Evolutionary conservation across 1,139 yeast species (phyloP).

Genomic region (Yamadazyma taylorii): DNA sequence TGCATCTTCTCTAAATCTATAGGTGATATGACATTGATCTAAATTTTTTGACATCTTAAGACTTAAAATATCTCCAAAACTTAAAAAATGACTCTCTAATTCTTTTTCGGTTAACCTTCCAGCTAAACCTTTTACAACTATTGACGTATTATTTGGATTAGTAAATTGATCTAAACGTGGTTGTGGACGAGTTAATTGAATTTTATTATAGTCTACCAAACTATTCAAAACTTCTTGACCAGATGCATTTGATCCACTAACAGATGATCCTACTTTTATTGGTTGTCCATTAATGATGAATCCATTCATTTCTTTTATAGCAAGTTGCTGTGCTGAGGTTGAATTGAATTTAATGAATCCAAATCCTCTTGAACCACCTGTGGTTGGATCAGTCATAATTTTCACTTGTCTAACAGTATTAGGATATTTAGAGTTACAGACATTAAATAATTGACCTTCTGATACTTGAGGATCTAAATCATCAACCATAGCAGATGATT

Average conservation of each 20-base stretch:
- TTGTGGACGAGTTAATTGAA: slow-evolving; percentile 30
- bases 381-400: slow-evolving; percentile 78
- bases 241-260: slow-evolving; percentile 15
- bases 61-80: slow-evolving; percentile 38
- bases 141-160: slow-evolving; percentile 37
- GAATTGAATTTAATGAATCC: slow-evolving; percentile 86
- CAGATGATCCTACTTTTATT: slow-evolving; percentile 56
- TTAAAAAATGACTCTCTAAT: slow-evolving; percentile 26
- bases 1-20: slow-evolving; percentile 33
- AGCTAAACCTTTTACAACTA: slow-evolving; percentile 31
- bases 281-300: slow-evolving; percentile 70
- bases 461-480: slow-evolving; percentile 78
- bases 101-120: slow-evolving; percentile 32
- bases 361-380: slow-evolving; percentile 80
- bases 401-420: slow-evolving; percentile 78
- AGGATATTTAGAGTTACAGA: slow-evolving; percentile 69
- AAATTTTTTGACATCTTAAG: slow-evolving; percentile 23
- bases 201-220: slow-evolving; percentile 9
- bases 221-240: slow-evolving; percentile 4
- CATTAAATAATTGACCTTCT: slow-evolving; percentile 65
- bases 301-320: slow-evolving; percentile 83
- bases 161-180: slow-evolving; percentile 33
- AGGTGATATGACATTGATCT: slow-evolving; percentile 28
- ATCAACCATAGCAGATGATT: slow-evolving; percentile 77
- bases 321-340: slow-evolving; percentile 71